Percentiles rank a stretch among this genome's conserved stretches.
Evolutionary conservation across 257 asterid species (phyloP).

Genomic region (Scutellaria barbata): DNA sequence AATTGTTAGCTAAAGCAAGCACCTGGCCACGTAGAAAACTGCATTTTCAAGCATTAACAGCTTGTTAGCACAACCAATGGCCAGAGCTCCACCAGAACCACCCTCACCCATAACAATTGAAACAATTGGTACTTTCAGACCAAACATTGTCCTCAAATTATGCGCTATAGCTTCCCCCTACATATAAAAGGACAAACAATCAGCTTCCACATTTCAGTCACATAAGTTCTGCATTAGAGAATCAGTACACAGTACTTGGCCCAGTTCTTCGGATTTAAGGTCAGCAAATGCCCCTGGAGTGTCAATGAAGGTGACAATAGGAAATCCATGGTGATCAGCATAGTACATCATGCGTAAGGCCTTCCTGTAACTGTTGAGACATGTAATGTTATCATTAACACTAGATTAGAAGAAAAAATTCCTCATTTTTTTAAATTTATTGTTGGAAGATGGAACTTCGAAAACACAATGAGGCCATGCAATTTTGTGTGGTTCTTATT

Average conservation of each 20-base stretch:
- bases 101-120: slow-evolving; percentile 97
- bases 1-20: slow-evolving; percentile 34
- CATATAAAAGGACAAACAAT: slow-evolving; percentile 34
- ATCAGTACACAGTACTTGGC: slow-evolving; percentile 62
- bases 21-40: slow-evolving; percentile 97
- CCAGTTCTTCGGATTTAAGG: slow-evolving; percentile 81
- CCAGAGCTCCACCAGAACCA: slow-evolving; percentile 98
- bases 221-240: slow-evolving; percentile 20
- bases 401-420: neutral
- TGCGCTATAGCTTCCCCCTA: slow-evolving; percentile 97
- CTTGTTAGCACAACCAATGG: slow-evolving; percentile 92
- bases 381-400: slow-evolving; percentile 25
- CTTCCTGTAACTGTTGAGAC: slow-evolving; percentile 75
- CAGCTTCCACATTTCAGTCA: slow-evolving; percentile 23
- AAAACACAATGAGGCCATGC: neutral
- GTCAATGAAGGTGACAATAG: slow-evolving; percentile 83
- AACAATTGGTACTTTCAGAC: slow-evolving; percentile 84
- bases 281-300: slow-evolving; percentile 98
- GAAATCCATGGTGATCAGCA: slow-evolving; percentile 94
- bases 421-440: slow-evolving; percentile 13
- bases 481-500: slow-evolving; percentile 11
- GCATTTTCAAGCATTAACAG: slow-evolving; percentile 94
- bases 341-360: slow-evolving; percentile 90
- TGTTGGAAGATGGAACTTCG: neutral
- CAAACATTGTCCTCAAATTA: slow-evolving; percentile 91